Percentiles rank a stretch among this genome's conserved stretches.
Conservation (phyloP, 1,284 basidiomycete species). For the Kwoniella shivajii region DNA sequence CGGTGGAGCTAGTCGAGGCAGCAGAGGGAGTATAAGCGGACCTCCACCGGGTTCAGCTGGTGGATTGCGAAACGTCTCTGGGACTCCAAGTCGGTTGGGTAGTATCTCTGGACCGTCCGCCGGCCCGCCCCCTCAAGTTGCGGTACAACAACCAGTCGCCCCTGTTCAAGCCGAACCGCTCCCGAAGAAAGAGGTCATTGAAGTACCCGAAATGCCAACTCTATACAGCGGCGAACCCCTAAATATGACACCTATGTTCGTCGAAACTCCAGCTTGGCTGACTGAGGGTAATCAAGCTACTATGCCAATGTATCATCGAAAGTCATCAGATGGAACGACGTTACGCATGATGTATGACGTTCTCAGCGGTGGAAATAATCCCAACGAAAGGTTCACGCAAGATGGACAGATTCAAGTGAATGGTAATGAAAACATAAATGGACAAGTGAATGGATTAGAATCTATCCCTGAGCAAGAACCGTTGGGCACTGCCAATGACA, state of each 20-base stretch:
- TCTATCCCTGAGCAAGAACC: slow-evolving; percentile 1
- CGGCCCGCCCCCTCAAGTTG: slow-evolving; percentile 5
- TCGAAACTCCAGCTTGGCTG: slow-evolving; percentile 39
- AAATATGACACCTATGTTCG: slow-evolving; percentile 31
- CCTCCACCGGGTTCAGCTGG: not conserved
- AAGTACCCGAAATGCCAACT: slow-evolving; percentile 25
- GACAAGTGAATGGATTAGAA: slow-evolving; percentile 3
- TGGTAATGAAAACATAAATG: not conserved
- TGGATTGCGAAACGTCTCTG: slow-evolving; percentile 6
- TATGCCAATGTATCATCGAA: slow-evolving; percentile 37
- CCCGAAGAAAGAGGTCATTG: slow-evolving; percentile 25
- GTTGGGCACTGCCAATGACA: not conserved
- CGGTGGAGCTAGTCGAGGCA: slow-evolving; percentile 2
- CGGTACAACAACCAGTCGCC: not conserved
- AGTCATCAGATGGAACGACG: slow-evolving; percentile 33
- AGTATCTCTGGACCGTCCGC: slow-evolving; percentile 1
- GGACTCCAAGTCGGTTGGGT: slow-evolving; percentile 5
- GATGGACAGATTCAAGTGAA: not conserved
- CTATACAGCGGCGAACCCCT: slow-evolving; percentile 33
- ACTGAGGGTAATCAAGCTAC: slow-evolving; percentile 28
- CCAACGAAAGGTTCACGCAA: not conserved
- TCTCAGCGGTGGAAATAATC: slow-evolving; percentile 8
- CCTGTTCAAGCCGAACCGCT: not conserved
- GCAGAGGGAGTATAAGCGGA: slow-evolving; percentile 14
- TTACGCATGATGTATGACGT: slow-evolving; percentile 37